A percentile compares a stretch with the other conserved stretches of the same genome.
These are phyloP conservation scores for Patellifolia procumbens DNA, from an alignment of 179 eudicot genomes.

Conservation along the genomic window DNA sequence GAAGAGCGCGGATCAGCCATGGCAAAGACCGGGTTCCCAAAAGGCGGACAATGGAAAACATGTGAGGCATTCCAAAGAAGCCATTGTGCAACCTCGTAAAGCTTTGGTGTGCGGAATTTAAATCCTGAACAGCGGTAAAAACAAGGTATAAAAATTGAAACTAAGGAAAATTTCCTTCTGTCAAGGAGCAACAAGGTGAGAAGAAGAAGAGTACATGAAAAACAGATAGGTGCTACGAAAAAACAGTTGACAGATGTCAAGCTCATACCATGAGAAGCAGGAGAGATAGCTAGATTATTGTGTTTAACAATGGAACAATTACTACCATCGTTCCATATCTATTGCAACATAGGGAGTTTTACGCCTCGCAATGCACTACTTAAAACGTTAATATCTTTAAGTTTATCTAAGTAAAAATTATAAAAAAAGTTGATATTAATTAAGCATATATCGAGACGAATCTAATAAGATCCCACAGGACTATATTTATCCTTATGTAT, in stretches of 20 bases:
- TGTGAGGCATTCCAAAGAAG: constrained; percentile 94
- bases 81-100: constrained; percentile 88
- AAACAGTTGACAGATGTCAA: constrained; percentile 2
- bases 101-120: constrained; percentile 97
- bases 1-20: constrained; percentile 94
- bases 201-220: not conserved
- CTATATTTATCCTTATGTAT: too few relatives aligned
- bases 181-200: not conserved
- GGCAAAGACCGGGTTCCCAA: constrained; percentile 91
- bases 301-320: not conserved
- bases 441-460: too few relatives aligned
- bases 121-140: constrained; percentile 49
- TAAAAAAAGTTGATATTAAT: too few relatives aligned
- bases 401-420: too few relatives aligned
- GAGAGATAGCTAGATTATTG: not conserved
- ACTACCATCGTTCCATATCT: too few relatives aligned
- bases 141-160: not conserved
- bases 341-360: too few relatives aligned
- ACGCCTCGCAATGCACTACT: too few relatives aligned
- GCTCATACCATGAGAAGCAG: constrained; percentile 19
- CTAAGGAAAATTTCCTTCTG: not conserved
- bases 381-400: too few relatives aligned
- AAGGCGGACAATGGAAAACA: constrained; percentile 75
- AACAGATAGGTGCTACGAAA: not conserved
- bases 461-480: too few relatives aligned